Base-by-base conservation (phyloP, 441 rosid genomes). In the Cnidoscolus chayamansa region DNA sequence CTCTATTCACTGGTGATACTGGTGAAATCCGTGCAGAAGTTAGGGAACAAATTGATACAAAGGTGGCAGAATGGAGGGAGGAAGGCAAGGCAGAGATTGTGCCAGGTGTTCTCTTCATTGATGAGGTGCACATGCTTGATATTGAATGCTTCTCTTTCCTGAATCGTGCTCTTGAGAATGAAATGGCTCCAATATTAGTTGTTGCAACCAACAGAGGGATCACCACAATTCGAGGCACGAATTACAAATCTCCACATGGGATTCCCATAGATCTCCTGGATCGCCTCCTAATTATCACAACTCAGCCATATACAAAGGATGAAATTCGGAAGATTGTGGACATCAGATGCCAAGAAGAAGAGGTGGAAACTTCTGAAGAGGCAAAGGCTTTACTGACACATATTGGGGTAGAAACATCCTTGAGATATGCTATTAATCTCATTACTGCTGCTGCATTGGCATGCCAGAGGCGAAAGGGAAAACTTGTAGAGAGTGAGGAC, bases 1-100 rank as follows among this genome's bases (percentile, higher is more conserved):
- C 96, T 17, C 96, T 94, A 68, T 91, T 94, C 79, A 91, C 98
- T 3, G 96, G 98, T 13, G 98, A 94, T 68, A 94, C 98, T 40
- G 98, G 98, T 63, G 96, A 91, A 81, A 94, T 94, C 70, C 91
- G 96, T 70, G 87, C 98, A 56, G 97, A 94, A 84, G 96, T 94
- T 62, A 83, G 98, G 68, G 96, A 91, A 74, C 97, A 92, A 76
- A 92, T 94, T 47, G 96, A 91, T 74, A 89, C 93, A 15, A 91
- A 94, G 81, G 98, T 91, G 65, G 97, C 96, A 2, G 98, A 94
- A 83, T 92, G 97, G 98, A 90, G 92, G 79, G 98, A 92, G 80
- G 98, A 94, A 84, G 98, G 98, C 2, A 94, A 94, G 77, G 98
- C 97, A 0, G 97, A 92, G 77, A 90, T 91, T 62, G 96, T 94